Conservation (phyloP, 768 basidiomycete species). For the Tricholoma matsutake region DNA sequence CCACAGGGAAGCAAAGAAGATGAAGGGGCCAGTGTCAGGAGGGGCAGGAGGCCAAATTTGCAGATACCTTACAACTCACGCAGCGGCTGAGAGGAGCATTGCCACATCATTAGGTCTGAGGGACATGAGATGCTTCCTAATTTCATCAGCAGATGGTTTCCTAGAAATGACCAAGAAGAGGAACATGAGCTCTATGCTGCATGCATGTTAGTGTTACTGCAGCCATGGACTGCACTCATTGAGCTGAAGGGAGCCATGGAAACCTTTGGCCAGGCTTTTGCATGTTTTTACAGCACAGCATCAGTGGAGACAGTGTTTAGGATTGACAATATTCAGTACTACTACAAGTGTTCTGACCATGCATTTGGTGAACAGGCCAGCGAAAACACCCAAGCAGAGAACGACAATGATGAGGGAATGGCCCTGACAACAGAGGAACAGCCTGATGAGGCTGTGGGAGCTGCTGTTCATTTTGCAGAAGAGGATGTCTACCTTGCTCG, state of each 20-base stretch:
- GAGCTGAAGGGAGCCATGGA: conserved; percentile 18
- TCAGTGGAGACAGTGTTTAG: conserved; percentile 1
- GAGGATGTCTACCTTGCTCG: neutral
- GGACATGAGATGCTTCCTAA: conserved; percentile 34
- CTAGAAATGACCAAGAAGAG: conserved; percentile 16
- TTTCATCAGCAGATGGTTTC: conserved; percentile 32
- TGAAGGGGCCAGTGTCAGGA: too few species aligned
- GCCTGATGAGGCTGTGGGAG: neutral
- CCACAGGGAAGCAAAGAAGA: neutral
- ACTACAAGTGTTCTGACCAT: conserved; percentile 25
- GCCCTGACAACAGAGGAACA: neutral
- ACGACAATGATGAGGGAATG: neutral
- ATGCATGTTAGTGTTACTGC: conserved; percentile 29
- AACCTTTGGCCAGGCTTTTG: conserved; percentile 22
- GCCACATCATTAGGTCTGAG: neutral
- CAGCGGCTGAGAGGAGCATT: neutral
- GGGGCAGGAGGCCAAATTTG: neutral
- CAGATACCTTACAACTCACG: neutral
- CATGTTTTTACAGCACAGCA: conserved; percentile 6
- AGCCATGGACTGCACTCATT: conserved; percentile 28
- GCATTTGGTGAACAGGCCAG: neutral
- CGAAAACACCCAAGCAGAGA: too few species aligned
- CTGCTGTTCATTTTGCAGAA: neutral
- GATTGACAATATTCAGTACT: conserved; percentile 31
- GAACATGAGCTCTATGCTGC: conserved; percentile 25